Evolutionary conservation across 495 filamentous ascomycete genomes (phyloP).

Genomic region (Jackrogersella minutella): DNA sequence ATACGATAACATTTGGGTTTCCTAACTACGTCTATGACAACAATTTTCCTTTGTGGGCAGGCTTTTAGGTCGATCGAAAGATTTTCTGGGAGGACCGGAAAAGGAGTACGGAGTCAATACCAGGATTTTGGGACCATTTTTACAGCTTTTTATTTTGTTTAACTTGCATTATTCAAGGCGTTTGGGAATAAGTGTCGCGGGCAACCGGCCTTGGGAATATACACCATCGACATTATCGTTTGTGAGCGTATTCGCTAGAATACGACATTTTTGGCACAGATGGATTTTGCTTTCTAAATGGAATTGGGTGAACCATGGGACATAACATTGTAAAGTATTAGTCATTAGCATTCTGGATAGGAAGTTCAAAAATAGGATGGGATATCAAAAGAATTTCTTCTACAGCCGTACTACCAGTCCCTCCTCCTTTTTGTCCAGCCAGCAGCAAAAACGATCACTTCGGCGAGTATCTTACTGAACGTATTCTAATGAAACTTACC

Average conservation of each 20-base stretch:
- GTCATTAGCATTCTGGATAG: slow-evolving; percentile 7
- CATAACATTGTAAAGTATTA: slow-evolving; percentile 20
- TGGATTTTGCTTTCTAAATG: background rate
- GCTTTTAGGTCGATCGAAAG: slow-evolving; percentile 23
- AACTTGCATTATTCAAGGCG: slow-evolving; percentile 18
- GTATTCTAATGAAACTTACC: background rate
- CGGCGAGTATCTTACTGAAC: background rate
- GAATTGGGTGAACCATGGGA: background rate
- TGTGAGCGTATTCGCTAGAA: slow-evolving; percentile 15
- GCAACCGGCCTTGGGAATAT: background rate
- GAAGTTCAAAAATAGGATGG: slow-evolving; percentile 18
- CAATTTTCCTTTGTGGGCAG: background rate
- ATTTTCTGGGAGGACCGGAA: slow-evolving; percentile 1
- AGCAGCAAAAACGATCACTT: background rate
- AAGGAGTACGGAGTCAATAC: slow-evolving; percentile 23
- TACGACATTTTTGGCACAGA: background rate
- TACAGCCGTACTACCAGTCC: background rate
- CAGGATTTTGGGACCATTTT: background rate
- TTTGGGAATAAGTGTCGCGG: slow-evolving; percentile 10
- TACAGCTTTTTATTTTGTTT: slow-evolving; percentile 2
- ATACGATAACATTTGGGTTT: background rate
- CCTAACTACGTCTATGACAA: background rate
- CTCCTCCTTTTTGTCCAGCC: background rate
- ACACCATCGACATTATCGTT: slow-evolving; percentile 4
- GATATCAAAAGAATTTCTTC: slow-evolving; percentile 14